These are phyloP conservation scores for Diaporthe nobilis DNA, from an alignment of 2,329 filamentous ascomycete genomes.

Conservation along the genomic window DNA sequence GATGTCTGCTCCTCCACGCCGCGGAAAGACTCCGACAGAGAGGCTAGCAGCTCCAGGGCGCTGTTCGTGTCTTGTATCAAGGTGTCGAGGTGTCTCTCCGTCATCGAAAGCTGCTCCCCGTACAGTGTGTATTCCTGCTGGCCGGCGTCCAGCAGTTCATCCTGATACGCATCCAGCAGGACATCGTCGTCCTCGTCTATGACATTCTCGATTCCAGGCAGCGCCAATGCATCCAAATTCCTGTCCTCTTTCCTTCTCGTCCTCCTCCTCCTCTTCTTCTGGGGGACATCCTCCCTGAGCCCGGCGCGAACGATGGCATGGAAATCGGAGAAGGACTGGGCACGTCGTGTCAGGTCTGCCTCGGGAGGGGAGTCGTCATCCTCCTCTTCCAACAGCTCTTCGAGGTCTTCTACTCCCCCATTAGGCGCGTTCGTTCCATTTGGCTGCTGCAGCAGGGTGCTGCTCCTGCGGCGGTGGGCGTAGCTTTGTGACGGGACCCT, in stretches of 20 bases:
- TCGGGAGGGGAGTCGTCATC: constrained; percentile 73
- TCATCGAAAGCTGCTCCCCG: constrained; percentile 83
- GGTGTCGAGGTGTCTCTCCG: constrained; percentile 84
- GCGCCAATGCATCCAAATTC: constrained; percentile 66
- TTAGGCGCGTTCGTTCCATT: constrained; percentile 68
- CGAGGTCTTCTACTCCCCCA: constrained; percentile 68
- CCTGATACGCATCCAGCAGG: constrained; percentile 71
- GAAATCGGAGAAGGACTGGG: constrained; percentile 85
- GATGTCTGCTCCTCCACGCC: constrained; percentile 91
- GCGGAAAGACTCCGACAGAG: constrained; percentile 87
- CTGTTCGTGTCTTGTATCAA: constrained; percentile 81
- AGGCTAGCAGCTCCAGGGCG: constrained; percentile 82
- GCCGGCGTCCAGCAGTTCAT: constrained; percentile 82
- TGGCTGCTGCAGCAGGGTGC: constrained; percentile 78
- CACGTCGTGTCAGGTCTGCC: constrained; percentile 74
- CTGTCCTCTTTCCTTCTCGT: constrained; percentile 56
- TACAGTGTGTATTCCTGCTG: constrained; percentile 90
- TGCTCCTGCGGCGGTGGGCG: constrained; percentile 72
- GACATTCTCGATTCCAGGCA: constrained; percentile 51
- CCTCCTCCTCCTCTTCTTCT: constrained; percentile 56
- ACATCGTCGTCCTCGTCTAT: constrained; percentile 45
- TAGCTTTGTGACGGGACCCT: constrained; percentile 60
- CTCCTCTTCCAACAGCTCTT: constrained; percentile 71
- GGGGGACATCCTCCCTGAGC: constrained; percentile 67
- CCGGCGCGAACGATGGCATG: constrained; percentile 71